Evolutionary conservation across 106 monocot species (phyloP).

Genomic region (Iris macrosiphon): DNA sequence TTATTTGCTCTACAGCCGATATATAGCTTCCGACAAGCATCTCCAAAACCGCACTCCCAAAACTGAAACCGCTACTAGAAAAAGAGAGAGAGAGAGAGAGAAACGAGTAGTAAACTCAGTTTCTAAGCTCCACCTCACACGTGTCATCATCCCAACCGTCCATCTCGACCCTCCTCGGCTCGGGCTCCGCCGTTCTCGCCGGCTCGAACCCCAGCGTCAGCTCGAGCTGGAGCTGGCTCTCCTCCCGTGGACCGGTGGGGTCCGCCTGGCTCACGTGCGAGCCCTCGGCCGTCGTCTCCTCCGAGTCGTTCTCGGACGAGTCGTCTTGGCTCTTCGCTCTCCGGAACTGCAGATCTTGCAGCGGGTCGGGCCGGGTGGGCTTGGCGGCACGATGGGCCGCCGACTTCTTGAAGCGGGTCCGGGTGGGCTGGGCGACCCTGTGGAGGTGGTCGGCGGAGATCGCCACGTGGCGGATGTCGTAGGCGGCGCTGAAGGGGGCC

Average conservation of each 20-base stretch:
- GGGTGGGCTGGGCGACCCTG: constrained; percentile 20
- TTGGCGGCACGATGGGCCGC: not conserved
- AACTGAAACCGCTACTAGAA: no score
- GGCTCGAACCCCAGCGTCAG: constrained; percentile 43
- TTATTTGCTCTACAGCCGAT: no score
- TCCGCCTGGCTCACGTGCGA: constrained; percentile 47
- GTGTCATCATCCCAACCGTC: no score
- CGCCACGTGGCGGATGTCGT: constrained; percentile 60
- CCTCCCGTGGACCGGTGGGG: constrained; percentile 19
- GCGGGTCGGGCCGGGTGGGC: not conserved
- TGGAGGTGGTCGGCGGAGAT: constrained; percentile 15
- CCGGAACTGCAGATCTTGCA: no score
- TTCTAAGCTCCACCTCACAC: no score
- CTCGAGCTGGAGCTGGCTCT: constrained; percentile 32
- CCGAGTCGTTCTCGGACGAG: constrained; percentile 34
- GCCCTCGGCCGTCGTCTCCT: constrained; percentile 17
- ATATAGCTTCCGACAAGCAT: no score
- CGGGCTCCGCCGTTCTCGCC: no score
- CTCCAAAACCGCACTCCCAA: no score
- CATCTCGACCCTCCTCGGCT: no score
- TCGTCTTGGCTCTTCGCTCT: constrained; percentile 30
- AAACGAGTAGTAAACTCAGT: no score
- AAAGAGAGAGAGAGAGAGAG: no score
- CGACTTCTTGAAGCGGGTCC: constrained; percentile 42
- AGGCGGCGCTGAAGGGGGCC: constrained; percentile 35